These are phyloP conservation scores for Auricularia cornea DNA, from an alignment of 768 basidiomycete genomes.

Conservation along the genomic window DNA sequence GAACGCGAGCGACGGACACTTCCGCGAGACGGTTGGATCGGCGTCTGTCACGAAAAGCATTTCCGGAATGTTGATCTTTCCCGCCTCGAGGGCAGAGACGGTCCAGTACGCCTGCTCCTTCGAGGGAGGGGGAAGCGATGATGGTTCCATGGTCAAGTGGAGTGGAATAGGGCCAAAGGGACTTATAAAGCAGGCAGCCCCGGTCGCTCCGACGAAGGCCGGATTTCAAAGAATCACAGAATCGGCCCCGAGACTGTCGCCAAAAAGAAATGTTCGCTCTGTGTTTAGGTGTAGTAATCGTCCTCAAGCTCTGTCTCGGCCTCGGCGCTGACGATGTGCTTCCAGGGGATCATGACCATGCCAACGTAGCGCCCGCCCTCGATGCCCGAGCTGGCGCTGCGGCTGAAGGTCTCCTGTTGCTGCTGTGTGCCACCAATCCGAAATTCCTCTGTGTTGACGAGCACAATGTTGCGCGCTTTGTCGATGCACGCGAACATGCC, in stretches of 20 bases:
- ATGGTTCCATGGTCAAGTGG: too few species aligned
- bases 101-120: constrained; percentile 29
- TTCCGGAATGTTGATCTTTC: constrained; percentile 32
- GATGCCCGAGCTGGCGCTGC: constrained; percentile 7
- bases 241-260: too few species aligned
- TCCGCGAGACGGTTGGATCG: constrained; percentile 6
- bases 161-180: too few species aligned
- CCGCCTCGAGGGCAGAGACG: constrained; percentile 50
- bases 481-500: constrained; percentile 86
- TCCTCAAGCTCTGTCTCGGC: constrained; percentile 6
- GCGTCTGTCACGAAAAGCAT: constrained; percentile 12
- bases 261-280: too few species aligned
- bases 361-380: constrained; percentile 60
- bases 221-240: too few species aligned
- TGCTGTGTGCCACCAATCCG: constrained; percentile 25
- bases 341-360: constrained; percentile 72
- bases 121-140: too few species aligned
- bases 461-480: constrained; percentile 70
- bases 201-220: too few species aligned
- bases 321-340: constrained; percentile 50
- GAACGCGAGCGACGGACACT: constrained; percentile 10
- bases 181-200: too few species aligned
- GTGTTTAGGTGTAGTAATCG: constrained; percentile 8
- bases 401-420: background rate
- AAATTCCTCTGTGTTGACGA: constrained; percentile 77